phyloP scores from a whole-genome alignment of 371 early-diverging fungal species.

The Mucor ambiguus region DNA sequence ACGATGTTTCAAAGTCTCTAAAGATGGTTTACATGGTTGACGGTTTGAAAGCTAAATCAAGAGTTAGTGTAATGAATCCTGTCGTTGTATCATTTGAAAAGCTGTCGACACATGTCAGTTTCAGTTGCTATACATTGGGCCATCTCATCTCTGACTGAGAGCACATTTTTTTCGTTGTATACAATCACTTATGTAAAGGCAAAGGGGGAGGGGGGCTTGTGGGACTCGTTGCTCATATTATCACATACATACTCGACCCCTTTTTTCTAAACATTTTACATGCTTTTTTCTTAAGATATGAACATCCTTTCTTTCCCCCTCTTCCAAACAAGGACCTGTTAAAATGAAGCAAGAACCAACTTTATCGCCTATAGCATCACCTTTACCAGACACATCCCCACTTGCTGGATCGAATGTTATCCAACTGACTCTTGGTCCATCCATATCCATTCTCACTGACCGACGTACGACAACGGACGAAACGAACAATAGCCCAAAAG shows the following conservation, averaged over 20 bases:
- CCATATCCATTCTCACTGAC: neutral
- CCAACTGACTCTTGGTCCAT: constrained; percentile 12
- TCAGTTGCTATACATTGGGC: no score
- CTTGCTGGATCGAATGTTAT: neutral
- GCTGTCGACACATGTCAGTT: neutral
- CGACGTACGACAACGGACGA: neutral
- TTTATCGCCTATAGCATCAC: constrained; percentile 8
- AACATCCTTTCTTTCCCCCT: neutral
- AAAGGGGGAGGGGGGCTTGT: neutral
- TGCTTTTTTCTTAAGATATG: neutral
- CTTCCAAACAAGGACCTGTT: neutral
- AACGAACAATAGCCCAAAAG: neutral
- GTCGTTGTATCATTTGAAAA: no score
- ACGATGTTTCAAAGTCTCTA: neutral
- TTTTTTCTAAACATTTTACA: neutral
- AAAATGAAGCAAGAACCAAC: neutral
- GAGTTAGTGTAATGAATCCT: neutral
- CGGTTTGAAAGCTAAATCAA: neutral
- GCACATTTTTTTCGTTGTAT: neutral
- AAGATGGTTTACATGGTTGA: no score
- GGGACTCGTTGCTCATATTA: neutral
- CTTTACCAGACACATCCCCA: constrained; percentile 4
- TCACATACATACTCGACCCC: neutral
- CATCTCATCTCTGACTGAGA: no score
- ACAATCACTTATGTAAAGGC: neutral